phyloP scores from a whole-genome alignment of 768 basidiomycete genomes.

The Mycena belliarum region DNA sequence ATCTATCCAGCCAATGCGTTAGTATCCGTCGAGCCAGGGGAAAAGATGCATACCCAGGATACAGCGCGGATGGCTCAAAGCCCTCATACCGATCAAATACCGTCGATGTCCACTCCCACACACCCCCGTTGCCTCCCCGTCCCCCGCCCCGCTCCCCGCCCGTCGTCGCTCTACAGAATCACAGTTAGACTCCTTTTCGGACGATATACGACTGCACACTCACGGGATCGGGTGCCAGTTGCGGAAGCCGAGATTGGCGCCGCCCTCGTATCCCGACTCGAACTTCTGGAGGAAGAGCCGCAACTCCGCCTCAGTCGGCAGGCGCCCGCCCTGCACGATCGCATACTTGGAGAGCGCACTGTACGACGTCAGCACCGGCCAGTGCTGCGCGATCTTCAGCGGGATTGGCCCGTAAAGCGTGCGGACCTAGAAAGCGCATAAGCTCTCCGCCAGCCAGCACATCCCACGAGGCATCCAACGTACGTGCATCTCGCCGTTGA shows the following conservation, averaged over 20 bases:
- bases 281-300: slow-evolving; percentile 77
- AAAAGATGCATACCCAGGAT: slow-evolving; percentile 80
- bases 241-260: slow-evolving; percentile 82
- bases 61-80: slow-evolving; percentile 72
- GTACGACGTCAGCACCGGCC: slow-evolving; percentile 85
- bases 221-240: slow-evolving; percentile 95
- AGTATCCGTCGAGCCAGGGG: neutral
- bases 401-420: slow-evolving; percentile 86
- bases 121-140: slow-evolving; percentile 86
- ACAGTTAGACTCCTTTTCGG: too few species aligned
- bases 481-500: slow-evolving; percentile 52
- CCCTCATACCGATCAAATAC: slow-evolving; percentile 70
- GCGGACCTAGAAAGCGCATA: slow-evolving; percentile 52
- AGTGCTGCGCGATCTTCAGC: slow-evolving; percentile 74
- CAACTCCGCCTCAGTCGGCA: slow-evolving; percentile 91
- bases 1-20: neutral
- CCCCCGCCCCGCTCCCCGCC: slow-evolving; percentile 52
- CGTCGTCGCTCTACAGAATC: slow-evolving; percentile 77
- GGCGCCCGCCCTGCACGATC: slow-evolving; percentile 83
- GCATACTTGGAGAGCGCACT: slow-evolving; percentile 81
- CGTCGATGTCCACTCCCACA: slow-evolving; percentile 98
- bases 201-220: too few species aligned
- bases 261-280: slow-evolving; percentile 71
- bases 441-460: too few species aligned
- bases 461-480: slow-evolving; percentile 10